Conservation (phyloP, 306 rosid genomes). For the Dryas octopetala region DNA sequence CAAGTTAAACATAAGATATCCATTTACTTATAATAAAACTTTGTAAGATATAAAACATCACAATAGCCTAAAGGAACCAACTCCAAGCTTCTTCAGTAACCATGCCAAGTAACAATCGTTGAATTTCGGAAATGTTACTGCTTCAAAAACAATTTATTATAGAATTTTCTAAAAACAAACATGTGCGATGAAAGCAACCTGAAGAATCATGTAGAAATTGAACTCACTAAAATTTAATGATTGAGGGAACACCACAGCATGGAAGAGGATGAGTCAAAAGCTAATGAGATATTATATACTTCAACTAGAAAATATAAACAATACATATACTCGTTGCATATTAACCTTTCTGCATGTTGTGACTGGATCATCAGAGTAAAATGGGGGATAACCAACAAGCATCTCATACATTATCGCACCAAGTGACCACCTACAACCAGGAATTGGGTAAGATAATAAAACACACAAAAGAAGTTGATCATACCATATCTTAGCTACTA, state of each 20-base stretch:
- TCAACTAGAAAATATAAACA: neutral
- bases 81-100: neutral
- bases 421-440: slow-evolving; percentile 90
- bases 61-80: neutral
- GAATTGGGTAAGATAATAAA: slow-evolving; percentile 22
- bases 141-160: neutral
- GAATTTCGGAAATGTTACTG: neutral
- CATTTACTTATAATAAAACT: neutral
- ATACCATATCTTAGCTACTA: slow-evolving; percentile 4
- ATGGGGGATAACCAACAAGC: slow-evolving; percentile 97
- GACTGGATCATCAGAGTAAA: slow-evolving; percentile 90
- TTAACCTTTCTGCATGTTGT: slow-evolving; percentile 94
- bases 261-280: slow-evolving; percentile 9
- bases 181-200: neutral
- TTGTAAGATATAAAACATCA: neutral
- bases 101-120: neutral
- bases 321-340: neutral
- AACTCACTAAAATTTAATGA: neutral
- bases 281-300: neutral
- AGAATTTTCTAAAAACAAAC: neutral
- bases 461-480: neutral
- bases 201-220: neutral
- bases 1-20: neutral
- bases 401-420: slow-evolving; percentile 96
- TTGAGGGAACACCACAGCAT: neutral